Evolutionary conservation across 2,329 filamentous ascomycete genomes (phyloP).

Genomic region (Annulohypoxylon truncatum): DNA sequence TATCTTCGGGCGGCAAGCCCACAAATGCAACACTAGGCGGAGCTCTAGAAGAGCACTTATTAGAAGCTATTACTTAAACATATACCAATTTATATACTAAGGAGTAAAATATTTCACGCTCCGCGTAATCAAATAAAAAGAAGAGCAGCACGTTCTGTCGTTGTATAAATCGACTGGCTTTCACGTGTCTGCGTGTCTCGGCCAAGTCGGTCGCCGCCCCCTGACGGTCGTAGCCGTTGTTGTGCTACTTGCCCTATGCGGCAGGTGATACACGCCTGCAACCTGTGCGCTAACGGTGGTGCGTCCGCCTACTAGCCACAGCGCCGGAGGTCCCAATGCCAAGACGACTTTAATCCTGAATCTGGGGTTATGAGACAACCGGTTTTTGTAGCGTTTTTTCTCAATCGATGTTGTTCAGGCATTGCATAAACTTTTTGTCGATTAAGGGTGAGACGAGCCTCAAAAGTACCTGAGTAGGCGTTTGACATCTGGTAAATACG

Average conservation of each 20-base stretch:
- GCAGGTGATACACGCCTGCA: slow-evolving; percentile 14
- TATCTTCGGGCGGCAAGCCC: background rate
- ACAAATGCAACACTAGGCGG: background rate
- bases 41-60: background rate
- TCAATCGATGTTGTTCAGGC: background rate
- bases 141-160: slow-evolving; percentile 13
- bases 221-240: background rate
- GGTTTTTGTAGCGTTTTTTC: background rate
- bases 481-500: background rate
- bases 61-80: background rate
- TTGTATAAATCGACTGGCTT: slow-evolving; percentile 15
- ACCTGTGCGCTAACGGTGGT: background rate
- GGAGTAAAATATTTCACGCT: background rate
- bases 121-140: background rate
- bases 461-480: background rate
- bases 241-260: slow-evolving; percentile 25
- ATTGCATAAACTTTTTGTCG: background rate
- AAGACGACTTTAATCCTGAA: background rate
- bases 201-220: background rate
- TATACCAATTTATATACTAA: background rate
- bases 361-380: background rate
- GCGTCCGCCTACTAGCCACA: background rate
- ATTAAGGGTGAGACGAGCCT: slow-evolving; percentile 1
- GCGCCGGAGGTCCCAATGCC: background rate
- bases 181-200: slow-evolving; percentile 4